Conservation (phyloP, 2,329 filamentous ascomycete genomes). For the Colletotrichum theobromicola region DNA sequence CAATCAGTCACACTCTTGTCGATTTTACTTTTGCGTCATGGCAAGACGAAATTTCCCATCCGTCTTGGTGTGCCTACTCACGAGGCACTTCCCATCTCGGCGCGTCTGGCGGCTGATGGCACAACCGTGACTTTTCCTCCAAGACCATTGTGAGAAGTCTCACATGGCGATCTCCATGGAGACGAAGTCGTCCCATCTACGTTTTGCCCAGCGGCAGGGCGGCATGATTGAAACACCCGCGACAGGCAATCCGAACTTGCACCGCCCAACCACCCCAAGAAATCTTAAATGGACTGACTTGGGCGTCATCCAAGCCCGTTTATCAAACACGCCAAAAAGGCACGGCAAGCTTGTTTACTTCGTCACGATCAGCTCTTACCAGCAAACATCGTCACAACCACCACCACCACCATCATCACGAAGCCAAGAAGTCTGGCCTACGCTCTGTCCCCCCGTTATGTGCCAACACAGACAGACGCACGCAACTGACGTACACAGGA, state of each 20-base stretch:
- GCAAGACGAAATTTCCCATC: not conserved
- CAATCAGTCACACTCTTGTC: not conserved
- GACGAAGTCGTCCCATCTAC: not conserved
- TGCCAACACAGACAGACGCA: not conserved
- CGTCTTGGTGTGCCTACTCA: not conserved
- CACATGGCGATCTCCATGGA: not conserved
- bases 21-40: not conserved
- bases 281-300: conserved; percentile 12
- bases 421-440: not conserved
- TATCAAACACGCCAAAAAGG: conserved; percentile 2
- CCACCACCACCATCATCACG: not conserved
- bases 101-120: not conserved
- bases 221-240: not conserved
- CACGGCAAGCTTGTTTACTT: not conserved
- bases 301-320: not conserved
- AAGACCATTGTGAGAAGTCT: not conserved
- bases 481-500: not conserved
- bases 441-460: not conserved
- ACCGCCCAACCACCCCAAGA: not conserved
- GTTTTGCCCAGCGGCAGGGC: not conserved
- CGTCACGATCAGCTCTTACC: not conserved
- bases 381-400: not conserved
- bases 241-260: conserved; percentile 1
- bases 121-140: not conserved
- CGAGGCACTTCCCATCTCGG: not conserved